Base-by-base conservation (phyloP, 140 eudicot genomes). In the Stevia rebaudiana region DNA sequence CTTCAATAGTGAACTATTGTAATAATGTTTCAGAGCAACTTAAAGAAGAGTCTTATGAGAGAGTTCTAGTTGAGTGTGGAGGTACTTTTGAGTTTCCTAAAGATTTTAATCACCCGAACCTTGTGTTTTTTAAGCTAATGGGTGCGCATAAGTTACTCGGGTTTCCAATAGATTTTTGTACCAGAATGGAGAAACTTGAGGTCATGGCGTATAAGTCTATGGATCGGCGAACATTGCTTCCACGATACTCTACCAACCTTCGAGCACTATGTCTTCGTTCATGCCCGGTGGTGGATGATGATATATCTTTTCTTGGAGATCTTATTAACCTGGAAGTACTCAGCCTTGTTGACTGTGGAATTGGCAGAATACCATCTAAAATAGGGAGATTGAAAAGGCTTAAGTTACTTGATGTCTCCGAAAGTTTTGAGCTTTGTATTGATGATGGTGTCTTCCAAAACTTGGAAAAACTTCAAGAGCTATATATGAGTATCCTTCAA, bases 1-100 rank as follows among this genome's bases (percentile, higher is more conserved):
- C 41, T 12, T 57, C 61, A 9, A n/a, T 70, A 52, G 68, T 58
- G 6, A 70, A 21, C 48, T 24, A 44, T 57, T 41, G 11, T 39
- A 39, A 47, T 35, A 21, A 17, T 11, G 23, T 11, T 2, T 44
- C n/a, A 21, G 7, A 44, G 31, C 63, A 39, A 0, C 43, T 39
- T 39, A 39, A 11, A 39, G 43, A 11, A 8, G 43, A 39, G 3
- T 12, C 46, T 11, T 40, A 11, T 40, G 46, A 40, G 3, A 40
- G 46, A 40, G 12, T 40, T 40, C 5, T 40, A 10, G 9, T 40
- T 10, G 12, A 40, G 3, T 40, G 46, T 5, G 3, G 0, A 11
- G 46, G 46, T 40, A 40, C 12, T n/a, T 12, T 11, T 0, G 46
- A 40, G 46, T 40, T 40, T 11, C 16, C 46, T 1, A 11, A 0